Conservation (phyloP, 2,329 filamentous ascomycete genomes). For the Aspergillus brasiliensis region DNA sequence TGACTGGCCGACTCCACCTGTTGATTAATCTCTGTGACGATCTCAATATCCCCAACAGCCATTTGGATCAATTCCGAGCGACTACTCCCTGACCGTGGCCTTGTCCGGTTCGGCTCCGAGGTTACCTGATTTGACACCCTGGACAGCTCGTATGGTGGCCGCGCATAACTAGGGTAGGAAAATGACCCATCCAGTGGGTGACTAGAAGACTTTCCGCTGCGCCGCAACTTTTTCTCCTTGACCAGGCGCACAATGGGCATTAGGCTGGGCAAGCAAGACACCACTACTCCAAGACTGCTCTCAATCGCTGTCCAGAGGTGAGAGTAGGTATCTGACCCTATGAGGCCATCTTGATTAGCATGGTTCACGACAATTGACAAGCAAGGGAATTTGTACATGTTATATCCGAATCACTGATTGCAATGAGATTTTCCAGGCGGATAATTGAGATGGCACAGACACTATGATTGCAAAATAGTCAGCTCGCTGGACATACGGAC, state of each 20-base stretch:
- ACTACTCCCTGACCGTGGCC: neutral
- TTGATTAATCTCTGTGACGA: neutral
- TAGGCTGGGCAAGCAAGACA: neutral
- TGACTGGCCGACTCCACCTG: neutral
- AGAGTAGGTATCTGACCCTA: conserved; percentile 1
- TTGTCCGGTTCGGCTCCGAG: neutral
- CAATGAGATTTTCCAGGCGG: neutral
- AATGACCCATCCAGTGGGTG: neutral
- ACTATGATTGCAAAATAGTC: neutral
- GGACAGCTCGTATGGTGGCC: neutral
- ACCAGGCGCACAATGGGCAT: neutral
- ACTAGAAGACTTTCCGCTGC: neutral
- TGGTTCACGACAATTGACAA: neutral
- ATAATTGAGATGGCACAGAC: neutral
- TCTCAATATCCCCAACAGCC: neutral
- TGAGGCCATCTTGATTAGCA: neutral
- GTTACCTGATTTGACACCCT: neutral
- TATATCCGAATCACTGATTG: neutral
- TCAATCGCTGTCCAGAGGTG: conserved; percentile 6
- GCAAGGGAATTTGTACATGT: neutral
- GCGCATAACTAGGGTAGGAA: neutral
- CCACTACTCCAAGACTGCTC: conserved; percentile 2
- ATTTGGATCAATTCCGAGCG: neutral
- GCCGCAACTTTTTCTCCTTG: neutral
- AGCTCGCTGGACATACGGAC: neutral